phyloP scores from a whole-genome alignment of 257 asterid genomes.

The Solanum bukasovii region DNA sequence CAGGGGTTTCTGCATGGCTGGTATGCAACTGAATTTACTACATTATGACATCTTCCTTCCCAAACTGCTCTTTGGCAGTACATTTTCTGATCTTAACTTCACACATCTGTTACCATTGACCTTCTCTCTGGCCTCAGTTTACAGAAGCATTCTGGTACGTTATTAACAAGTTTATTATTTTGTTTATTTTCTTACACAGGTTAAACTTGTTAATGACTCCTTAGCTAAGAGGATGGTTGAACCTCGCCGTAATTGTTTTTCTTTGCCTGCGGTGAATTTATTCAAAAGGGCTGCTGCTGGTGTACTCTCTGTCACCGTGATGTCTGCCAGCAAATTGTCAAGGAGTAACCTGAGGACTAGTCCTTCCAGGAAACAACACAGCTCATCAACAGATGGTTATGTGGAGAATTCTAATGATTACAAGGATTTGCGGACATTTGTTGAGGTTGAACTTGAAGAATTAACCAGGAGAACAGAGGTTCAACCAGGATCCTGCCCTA shows the following conservation, averaged over 20 bases:
- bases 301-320: slow-evolving; percentile 43
- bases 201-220: slow-evolving; percentile 65
- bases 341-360: slow-evolving; percentile 29
- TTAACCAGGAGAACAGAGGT: slow-evolving; percentile 66
- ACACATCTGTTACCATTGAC: not conserved
- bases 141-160: not conserved
- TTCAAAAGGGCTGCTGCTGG: slow-evolving; percentile 82
- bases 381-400: slow-evolving; percentile 15
- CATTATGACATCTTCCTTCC: not conserved
- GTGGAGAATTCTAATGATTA: slow-evolving; percentile 31
- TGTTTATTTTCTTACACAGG: slow-evolving; percentile 22
- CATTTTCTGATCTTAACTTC: not conserved
- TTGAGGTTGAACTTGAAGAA: slow-evolving; percentile 86
- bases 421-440: slow-evolving; percentile 61
- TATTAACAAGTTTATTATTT: not conserved
- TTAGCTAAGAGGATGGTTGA: slow-evolving; percentile 85
- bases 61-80: not conserved
- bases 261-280: slow-evolving; percentile 68
- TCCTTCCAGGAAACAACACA: slow-evolving; percentile 32
- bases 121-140: not conserved
- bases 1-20: slow-evolving; percentile 99
- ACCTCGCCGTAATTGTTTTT: slow-evolving; percentile 84
- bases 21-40: slow-evolving; percentile 22
- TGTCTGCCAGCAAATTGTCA: slow-evolving; percentile 60
- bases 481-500: slow-evolving; percentile 58